These are phyloP conservation scores for Phytopythium sindhum DNA, from an alignment of 352 stramenopile species.

Conservation along the genomic window DNA sequence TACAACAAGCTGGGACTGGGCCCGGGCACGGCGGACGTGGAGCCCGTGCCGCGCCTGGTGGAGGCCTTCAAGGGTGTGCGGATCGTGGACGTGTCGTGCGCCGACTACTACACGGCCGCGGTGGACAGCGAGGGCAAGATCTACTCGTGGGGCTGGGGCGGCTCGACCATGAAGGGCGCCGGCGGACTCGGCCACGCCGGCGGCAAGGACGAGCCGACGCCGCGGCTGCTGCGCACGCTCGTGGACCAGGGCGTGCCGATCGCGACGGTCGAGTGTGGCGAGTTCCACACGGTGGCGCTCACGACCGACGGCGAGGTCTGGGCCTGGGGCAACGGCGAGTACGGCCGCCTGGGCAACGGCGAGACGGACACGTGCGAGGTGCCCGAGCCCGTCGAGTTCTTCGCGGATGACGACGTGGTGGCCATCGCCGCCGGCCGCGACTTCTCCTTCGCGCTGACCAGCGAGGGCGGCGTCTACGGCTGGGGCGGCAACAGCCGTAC, in stretches of 20 bases:
- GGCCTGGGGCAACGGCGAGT: slow-evolving; percentile 91
- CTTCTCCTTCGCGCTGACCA: slow-evolving; percentile 87
- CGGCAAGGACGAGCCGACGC: slow-evolving; percentile 69
- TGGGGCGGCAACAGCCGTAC: slow-evolving; percentile 92
- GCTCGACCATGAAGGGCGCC: slow-evolving; percentile 78
- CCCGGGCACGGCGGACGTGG: slow-evolving; percentile 39
- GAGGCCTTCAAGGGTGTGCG: slow-evolving; percentile 65
- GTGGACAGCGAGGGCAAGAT: slow-evolving; percentile 84
- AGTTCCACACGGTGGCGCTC: slow-evolving; percentile 89
- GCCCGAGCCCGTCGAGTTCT: slow-evolving; percentile 84
- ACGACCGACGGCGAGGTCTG: slow-evolving; percentile 88
- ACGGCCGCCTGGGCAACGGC: slow-evolving; percentile 89
- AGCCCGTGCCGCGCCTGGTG: slow-evolving; percentile 52
- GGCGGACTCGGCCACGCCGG: slow-evolving; percentile 71
- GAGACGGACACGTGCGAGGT: slow-evolving; percentile 79
- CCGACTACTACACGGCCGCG: slow-evolving; percentile 83
- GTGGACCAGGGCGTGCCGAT: slow-evolving; percentile 83
- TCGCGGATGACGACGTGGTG: slow-evolving; percentile 65
- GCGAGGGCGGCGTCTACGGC: slow-evolving; percentile 82
- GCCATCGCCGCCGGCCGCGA: slow-evolving; percentile 80
- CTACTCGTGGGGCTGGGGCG: slow-evolving; percentile 90
- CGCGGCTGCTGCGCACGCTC: slow-evolving; percentile 60
- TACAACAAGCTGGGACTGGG: slow-evolving; percentile 81
- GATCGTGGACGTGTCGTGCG: slow-evolving; percentile 83
- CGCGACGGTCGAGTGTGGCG: slow-evolving; percentile 66